Conservation (phyloP, 2,329 filamentous ascomycete species). For the Tympanopsis confertula region DNA sequence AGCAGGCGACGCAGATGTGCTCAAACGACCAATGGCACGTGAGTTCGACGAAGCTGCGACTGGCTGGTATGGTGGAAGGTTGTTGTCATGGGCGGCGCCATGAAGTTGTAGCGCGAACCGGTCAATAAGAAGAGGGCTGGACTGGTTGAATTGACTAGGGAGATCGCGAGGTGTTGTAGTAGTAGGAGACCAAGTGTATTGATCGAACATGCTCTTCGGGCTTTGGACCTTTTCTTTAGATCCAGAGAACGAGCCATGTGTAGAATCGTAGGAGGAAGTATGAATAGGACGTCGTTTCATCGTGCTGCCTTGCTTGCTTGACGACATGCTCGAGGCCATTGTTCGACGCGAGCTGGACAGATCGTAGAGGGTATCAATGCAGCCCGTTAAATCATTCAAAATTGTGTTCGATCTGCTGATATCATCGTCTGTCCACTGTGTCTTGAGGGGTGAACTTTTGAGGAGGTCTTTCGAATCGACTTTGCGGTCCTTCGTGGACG, state of each 20-base stretch:
- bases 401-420: conserved; percentile 42
- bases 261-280: neutral
- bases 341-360: conserved; percentile 42
- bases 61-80: conserved; percentile 25
- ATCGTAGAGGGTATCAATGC: conserved; percentile 54
- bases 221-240: neutral
- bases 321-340: conserved; percentile 23
- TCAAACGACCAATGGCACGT: conserved; percentile 23
- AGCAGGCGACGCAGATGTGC: conserved; percentile 20
- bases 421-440: conserved; percentile 33
- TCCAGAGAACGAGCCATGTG: neutral
- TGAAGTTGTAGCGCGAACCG: conserved; percentile 23
- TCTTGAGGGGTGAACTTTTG: conserved; percentile 19
- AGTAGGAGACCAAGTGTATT: no score
- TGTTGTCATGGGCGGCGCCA: conserved; percentile 22
- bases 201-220: neutral
- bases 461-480: conserved; percentile 11
- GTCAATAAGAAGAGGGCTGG: conserved; percentile 22
- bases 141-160: conserved; percentile 10
- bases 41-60: conserved; percentile 26
- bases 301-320: conserved; percentile 10
- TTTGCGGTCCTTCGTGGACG: conserved; percentile 9
- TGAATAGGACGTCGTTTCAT: conserved; percentile 2
- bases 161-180: conserved; percentile 4
- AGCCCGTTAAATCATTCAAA: conserved; percentile 46